These are phyloP conservation scores for Beauveria brongniartii DNA, from an alignment of 2,329 filamentous ascomycete genomes.

Conservation along the genomic window DNA sequence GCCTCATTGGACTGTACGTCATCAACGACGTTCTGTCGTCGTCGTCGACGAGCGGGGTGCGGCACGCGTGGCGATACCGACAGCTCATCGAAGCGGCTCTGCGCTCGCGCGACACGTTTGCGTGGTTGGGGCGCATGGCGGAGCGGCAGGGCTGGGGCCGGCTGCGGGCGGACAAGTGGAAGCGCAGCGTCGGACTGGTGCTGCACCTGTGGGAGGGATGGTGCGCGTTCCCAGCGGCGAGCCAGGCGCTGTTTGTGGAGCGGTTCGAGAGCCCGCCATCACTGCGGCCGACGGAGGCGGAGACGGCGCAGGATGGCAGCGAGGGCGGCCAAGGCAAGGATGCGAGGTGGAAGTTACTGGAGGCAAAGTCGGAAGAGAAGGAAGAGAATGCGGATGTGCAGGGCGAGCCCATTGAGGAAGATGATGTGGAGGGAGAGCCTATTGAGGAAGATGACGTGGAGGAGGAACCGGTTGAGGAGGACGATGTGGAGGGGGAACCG, in stretches of 20 bases:
- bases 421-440: slow-evolving; percentile 35
- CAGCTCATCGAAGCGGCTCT: slow-evolving; percentile 71
- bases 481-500: slow-evolving; percentile 31
- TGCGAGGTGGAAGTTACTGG: slow-evolving; percentile 44
- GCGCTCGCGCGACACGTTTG: slow-evolving; percentile 61
- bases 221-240: slow-evolving; percentile 66
- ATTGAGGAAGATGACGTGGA: slow-evolving; percentile 42
- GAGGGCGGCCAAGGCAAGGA: slow-evolving; percentile 24
- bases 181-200: slow-evolving; percentile 62
- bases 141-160: slow-evolving; percentile 71
- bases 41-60: slow-evolving; percentile 65
- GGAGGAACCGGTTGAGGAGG: slow-evolving; percentile 36
- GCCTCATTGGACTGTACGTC: slow-evolving; percentile 74
- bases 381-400: slow-evolving; percentile 41
- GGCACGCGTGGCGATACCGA: slow-evolving; percentile 80
- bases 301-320: slow-evolving; percentile 21
- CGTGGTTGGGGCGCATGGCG: slow-evolving; percentile 64
- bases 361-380: slow-evolving; percentile 22
- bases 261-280: slow-evolving; percentile 64
- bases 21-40: slow-evolving; percentile 71
- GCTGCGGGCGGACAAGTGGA: slow-evolving; percentile 77
- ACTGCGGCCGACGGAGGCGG: slow-evolving; percentile 17
- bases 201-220: slow-evolving; percentile 64
- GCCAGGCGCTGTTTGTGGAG: slow-evolving; percentile 61
- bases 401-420: slow-evolving; percentile 38